Percentiles rank a stretch among this genome's conserved stretches.
phyloP scores from a whole-genome alignment of 306 rosid species.

The Trichosanthes truncata region DNA sequence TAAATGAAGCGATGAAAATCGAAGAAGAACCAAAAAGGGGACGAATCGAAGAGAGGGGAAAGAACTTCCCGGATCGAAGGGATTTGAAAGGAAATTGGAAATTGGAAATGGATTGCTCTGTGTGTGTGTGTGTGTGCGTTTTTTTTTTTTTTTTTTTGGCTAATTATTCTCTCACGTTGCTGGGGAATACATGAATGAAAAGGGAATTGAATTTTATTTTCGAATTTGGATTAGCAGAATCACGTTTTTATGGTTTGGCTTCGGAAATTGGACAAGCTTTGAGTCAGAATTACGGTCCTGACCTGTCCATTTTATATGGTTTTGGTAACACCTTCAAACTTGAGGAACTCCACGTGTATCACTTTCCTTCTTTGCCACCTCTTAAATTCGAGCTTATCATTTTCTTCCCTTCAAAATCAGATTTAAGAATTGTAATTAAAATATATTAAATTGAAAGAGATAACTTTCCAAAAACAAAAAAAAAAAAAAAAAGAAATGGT shows the following conservation, averaged over 20 bases:
- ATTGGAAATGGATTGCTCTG: background rate
- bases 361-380: background rate
- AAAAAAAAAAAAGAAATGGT: too few relatives aligned
- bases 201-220: background rate
- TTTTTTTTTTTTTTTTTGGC: background rate
- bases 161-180: background rate
- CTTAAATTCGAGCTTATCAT: background rate
- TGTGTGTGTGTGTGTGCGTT: too few relatives aligned
- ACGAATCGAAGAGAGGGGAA: background rate
- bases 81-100: background rate
- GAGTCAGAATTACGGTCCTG: background rate
- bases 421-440: too few relatives aligned
- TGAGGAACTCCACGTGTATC: background rate
- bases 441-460: too few relatives aligned
- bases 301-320: background rate
- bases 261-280: conserved; percentile 7
- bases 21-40: background rate
- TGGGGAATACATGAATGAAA: background rate
- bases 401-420: background rate
- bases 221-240: background rate
- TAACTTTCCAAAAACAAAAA: too few relatives aligned
- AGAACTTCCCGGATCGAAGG: background rate
- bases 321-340: background rate
- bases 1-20: background rate
- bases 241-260: background rate